phyloP scores from a whole-genome alignment of 2,329 filamentous ascomycete species.

The Sclerotiophoma versabilis region DNA sequence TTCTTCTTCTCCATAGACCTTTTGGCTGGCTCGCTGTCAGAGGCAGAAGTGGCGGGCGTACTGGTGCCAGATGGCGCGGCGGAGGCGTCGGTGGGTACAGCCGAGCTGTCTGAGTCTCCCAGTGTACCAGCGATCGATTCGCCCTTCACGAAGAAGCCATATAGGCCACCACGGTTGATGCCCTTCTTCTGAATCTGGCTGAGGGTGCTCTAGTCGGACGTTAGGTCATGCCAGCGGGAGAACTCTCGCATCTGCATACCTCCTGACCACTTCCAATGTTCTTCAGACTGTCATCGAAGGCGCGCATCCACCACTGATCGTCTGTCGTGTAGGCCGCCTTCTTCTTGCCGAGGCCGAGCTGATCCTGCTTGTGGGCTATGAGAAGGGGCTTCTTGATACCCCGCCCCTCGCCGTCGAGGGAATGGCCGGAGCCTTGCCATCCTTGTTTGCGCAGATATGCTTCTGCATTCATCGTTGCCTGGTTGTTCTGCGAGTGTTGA shows the following conservation, averaged over 20 bases:
- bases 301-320: conserved; percentile 97
- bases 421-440: conserved; percentile 89
- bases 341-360: conserved; percentile 81
- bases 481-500: background rate
- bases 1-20: conserved; percentile 21
- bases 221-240: conserved; percentile 31
- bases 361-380: conserved; percentile 81
- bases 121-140: conserved; percentile 78
- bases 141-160: conserved; percentile 84
- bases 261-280: conserved; percentile 56
- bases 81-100: conserved; percentile 23
- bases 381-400: conserved; percentile 86
- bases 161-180: conserved; percentile 66
- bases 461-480: conserved; percentile 75
- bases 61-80: conserved; percentile 25
- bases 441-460: conserved; percentile 84
- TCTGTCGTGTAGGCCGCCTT: conserved; percentile 60
- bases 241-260: conserved; percentile 11
- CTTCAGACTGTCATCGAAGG: conserved; percentile 89
- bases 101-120: conserved; percentile 27
- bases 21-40: conserved; percentile 26
- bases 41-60: conserved; percentile 42
- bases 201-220: conserved; percentile 61
- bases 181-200: conserved; percentile 56
- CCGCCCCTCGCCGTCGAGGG: conserved; percentile 77